phyloP scores from a whole-genome alignment of 176 grass and related monocot genomes.

The Tillandsia fasciculata region DNA sequence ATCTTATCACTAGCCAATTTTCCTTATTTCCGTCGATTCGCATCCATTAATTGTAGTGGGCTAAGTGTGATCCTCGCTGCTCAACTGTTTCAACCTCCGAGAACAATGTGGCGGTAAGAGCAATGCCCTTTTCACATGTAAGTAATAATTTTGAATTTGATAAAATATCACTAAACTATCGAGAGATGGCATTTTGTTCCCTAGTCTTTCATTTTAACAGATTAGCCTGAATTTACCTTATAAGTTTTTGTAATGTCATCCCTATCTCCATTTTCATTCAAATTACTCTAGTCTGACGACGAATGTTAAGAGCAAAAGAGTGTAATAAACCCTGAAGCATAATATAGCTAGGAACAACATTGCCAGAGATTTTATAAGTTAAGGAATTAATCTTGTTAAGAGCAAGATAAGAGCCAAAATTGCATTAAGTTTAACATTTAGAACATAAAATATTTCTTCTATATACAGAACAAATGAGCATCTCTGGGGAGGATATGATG shows the following conservation, averaged over 20 bases:
- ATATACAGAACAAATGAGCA: not conserved
- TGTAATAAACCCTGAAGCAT: too few species aligned
- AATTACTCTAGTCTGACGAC: too few species aligned
- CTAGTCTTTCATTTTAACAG: too few species aligned
- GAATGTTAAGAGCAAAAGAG: too few species aligned
- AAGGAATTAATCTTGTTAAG: too few species aligned
- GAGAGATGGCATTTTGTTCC: not conserved
- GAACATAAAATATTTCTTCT: not conserved
- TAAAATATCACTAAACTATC: not conserved
- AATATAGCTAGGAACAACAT: too few species aligned
- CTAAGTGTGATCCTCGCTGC: conserved; percentile 75
- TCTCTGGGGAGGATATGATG: not conserved
- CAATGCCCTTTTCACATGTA: conserved; percentile 35
- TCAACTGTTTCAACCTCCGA: conserved; percentile 53
- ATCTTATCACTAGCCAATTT: not conserved
- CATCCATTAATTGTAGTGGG: conserved; percentile 44
- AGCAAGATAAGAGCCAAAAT: too few species aligned
- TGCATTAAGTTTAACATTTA: too few species aligned
- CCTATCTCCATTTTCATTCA: too few species aligned
- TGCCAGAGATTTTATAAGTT: too few species aligned
- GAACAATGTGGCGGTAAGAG: conserved; percentile 33
- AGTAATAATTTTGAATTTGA: conserved; percentile 9
- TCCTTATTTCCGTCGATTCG: not conserved
- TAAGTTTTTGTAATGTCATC: too few species aligned
- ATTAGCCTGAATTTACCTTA: too few species aligned